Conservation (phyloP, 441 rosid species). For the Hura crepitans region DNA sequence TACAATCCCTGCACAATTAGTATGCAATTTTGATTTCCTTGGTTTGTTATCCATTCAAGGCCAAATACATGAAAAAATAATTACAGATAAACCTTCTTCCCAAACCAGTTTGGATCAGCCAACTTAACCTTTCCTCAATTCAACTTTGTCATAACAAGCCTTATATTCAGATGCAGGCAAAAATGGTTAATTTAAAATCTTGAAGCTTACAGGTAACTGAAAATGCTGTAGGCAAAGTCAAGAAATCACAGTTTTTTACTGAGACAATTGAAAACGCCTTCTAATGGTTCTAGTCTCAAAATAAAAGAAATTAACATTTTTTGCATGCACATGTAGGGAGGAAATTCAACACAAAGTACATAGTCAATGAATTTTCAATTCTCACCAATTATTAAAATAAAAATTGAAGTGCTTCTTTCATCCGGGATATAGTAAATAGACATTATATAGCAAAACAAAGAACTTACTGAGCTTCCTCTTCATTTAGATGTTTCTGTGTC, state of each 20-base stretch:
- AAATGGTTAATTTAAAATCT: too few species aligned
- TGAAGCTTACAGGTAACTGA: background rate
- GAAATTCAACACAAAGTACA: background rate
- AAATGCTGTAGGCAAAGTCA: background rate
- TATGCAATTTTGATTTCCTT: background rate
- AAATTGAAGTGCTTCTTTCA: background rate
- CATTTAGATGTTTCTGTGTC: constrained; percentile 51
- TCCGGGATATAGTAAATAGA: constrained; percentile 7
- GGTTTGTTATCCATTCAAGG: background rate
- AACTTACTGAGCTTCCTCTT: constrained; percentile 78
- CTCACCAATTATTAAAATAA: background rate
- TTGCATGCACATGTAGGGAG: background rate
- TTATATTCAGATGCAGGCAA: background rate
- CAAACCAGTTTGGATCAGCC: background rate
- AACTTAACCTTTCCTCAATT: background rate
- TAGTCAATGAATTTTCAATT: background rate
- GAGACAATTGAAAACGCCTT: background rate
- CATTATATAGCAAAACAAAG: constrained; percentile 8
- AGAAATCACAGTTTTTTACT: background rate
- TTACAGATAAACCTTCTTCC: background rate
- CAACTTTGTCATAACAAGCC: background rate
- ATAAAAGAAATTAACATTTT: background rate
- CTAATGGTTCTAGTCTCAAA: background rate
- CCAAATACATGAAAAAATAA: background rate
- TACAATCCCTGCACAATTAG: background rate